phyloP scores from a whole-genome alignment of 208 protist species.

The Vickermania ingenoplastis region DNA sequence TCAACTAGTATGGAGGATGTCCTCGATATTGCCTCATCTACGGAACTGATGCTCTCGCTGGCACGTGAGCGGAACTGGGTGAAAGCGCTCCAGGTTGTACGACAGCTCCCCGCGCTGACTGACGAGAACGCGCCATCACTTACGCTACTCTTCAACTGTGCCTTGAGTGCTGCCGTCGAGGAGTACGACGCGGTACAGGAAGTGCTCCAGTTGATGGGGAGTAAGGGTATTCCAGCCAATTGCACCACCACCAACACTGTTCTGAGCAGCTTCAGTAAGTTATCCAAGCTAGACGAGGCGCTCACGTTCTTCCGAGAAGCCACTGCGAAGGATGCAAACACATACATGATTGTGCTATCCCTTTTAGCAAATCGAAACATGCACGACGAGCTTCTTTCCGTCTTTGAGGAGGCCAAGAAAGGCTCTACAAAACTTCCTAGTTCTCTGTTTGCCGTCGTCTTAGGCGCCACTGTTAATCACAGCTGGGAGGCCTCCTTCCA shows the following conservation, averaged over 20 bases:
- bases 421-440: slow-evolving; percentile 33
- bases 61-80: slow-evolving; percentile 74
- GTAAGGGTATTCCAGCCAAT: slow-evolving; percentile 35
- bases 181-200: slow-evolving; percentile 30
- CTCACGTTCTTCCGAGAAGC: slow-evolving; percentile 43
- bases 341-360: slow-evolving; percentile 67
- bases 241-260: slow-evolving; percentile 75
- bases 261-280: slow-evolving; percentile 59
- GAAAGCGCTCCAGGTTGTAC: slow-evolving; percentile 40
- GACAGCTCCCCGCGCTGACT: slow-evolving; percentile 10
- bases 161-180: slow-evolving; percentile 67
- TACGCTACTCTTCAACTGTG: slow-evolving; percentile 87
- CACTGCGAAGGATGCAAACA: slow-evolving; percentile 49
- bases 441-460: slow-evolving; percentile 53
- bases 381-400: slow-evolving; percentile 46
- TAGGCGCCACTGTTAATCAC: slow-evolving; percentile 44
- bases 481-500: slow-evolving; percentile 54
- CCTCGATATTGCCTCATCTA: slow-evolving; percentile 26
- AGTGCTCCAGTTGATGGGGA: slow-evolving; percentile 39
- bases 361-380: slow-evolving; percentile 52
- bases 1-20: too few relatives aligned
- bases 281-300: slow-evolving; percentile 35
- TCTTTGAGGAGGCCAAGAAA: slow-evolving; percentile 42
- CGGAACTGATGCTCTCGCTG: slow-evolving; percentile 71
- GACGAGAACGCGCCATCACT: slow-evolving; percentile 35